Conservation (phyloP, 2,329 filamentous ascomycete species). For the Curvularia spicifera region DNA sequence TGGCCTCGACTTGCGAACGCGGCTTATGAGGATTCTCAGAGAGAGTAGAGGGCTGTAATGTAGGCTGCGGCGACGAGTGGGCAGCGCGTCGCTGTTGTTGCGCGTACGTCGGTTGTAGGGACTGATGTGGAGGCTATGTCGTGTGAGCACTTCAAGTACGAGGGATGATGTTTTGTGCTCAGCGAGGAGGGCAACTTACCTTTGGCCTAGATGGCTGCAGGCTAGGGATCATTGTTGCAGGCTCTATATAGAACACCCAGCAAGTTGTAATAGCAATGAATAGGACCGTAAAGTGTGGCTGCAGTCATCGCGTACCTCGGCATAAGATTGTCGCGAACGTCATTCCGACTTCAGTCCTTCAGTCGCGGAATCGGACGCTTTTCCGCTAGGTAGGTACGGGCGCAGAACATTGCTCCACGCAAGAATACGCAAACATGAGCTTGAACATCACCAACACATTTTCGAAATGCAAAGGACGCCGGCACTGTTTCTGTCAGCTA, state of each 20-base stretch:
- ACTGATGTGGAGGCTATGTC: conserved; percentile 31
- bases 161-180: conserved; percentile 1
- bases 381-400: conserved; percentile 28
- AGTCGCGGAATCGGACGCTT: conserved; percentile 29
- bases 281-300: conserved; percentile 11
- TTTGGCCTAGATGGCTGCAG: conserved; percentile 52
- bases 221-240: conserved; percentile 46
- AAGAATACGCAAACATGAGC: conserved; percentile 7
- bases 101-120: conserved; percentile 26
- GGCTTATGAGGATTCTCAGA: conserved; percentile 31
- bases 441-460: conserved; percentile 3
- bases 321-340: conserved; percentile 29
- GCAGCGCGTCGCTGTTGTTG: conserved; percentile 37
- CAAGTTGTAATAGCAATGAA: conserved; percentile 8
- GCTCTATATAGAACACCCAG: conserved; percentile 14
- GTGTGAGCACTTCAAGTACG: conserved; percentile 17
- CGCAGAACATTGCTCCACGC: conserved; percentile 17
- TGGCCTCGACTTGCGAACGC: conserved; percentile 58
- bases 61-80: conserved; percentile 26
- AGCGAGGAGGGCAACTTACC: conserved; percentile 24
- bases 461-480: conserved; percentile 44
- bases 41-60: not conserved
- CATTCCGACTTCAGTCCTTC: conserved; percentile 16
- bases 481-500: conserved; percentile 37
- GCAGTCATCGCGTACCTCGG: conserved; percentile 32